Conservation (phyloP, 2,329 filamentous ascomycete species). For the Xylariales sp. region DNA sequence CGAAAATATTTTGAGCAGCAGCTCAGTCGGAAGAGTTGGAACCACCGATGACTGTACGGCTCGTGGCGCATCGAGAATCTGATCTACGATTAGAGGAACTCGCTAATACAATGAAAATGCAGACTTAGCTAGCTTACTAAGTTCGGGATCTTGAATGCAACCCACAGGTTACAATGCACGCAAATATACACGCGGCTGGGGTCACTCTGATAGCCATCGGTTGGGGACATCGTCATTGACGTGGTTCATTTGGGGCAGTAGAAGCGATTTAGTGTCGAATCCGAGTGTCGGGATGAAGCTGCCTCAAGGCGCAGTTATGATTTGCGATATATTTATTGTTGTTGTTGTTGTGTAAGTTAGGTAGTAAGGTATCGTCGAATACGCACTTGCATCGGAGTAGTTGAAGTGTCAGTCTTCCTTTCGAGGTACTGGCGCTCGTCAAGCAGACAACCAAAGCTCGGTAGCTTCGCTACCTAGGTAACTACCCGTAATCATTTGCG, state of each 20-base stretch:
- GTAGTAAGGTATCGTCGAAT: too few relatives aligned
- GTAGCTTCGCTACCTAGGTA: too few relatives aligned
- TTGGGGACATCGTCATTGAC: too few relatives aligned
- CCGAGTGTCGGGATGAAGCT: background rate
- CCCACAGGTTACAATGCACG: background rate
- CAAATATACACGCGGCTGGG: too few relatives aligned
- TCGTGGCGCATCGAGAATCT: background rate
- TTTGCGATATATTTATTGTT: background rate
- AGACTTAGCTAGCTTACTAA: background rate
- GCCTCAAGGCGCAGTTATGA: background rate
- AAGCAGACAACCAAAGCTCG: too few relatives aligned
- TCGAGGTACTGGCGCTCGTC: too few relatives aligned
- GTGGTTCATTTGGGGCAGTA: background rate
- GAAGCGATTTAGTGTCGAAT: background rate
- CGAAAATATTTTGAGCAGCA: background rate
- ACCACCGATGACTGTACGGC: background rate
- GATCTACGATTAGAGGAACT: background rate
- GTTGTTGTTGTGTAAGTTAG: too few relatives aligned
- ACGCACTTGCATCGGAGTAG: too few relatives aligned
- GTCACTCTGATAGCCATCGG: too few relatives aligned
- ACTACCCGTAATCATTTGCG: too few relatives aligned
- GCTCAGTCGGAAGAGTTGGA: background rate
- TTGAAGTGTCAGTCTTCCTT: too few relatives aligned
- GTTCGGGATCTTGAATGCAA: background rate
- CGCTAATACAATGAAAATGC: background rate